phyloP scores from a whole-genome alignment of 2,329 filamentous ascomycete genomes.

The Stemphylium beticola region DNA sequence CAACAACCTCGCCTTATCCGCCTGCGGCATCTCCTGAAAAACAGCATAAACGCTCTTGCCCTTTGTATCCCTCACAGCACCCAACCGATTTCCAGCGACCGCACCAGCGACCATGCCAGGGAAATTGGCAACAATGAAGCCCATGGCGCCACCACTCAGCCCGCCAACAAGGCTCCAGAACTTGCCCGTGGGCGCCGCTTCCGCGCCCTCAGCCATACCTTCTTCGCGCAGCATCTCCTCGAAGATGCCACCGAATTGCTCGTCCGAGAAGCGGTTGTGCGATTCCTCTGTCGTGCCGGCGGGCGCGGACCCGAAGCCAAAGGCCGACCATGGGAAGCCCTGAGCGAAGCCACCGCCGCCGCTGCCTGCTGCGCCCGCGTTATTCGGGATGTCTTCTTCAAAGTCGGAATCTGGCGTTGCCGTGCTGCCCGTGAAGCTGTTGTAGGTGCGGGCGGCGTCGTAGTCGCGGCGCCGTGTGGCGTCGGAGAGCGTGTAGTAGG shows the following conservation, averaged over 20 bases:
- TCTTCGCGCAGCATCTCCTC: conserved; percentile 62
- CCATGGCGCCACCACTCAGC: conserved; percentile 84
- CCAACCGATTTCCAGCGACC: conserved; percentile 90
- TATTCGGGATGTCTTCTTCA: conserved; percentile 58
- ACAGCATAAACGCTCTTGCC: conserved; percentile 96
- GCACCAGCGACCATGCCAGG: conserved; percentile 87
- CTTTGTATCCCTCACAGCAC: conserved; percentile 84
- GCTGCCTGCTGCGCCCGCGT: not conserved
- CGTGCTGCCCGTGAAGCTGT: conserved; percentile 52
- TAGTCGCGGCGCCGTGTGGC: conserved; percentile 78
- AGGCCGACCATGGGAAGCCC: conserved; percentile 79
- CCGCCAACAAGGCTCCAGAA: conserved; percentile 91
- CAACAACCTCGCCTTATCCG: conserved; percentile 79
- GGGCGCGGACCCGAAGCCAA: conserved; percentile 62
- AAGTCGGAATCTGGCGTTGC: conserved; percentile 53
- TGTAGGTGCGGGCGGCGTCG: conserved; percentile 72
- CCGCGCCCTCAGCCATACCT: conserved; percentile 70
- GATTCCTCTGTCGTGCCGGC: conserved; percentile 53
- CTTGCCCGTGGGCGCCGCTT: conserved; percentile 66
- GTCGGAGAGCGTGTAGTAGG: conserved; percentile 91
- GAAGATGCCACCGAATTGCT: conserved; percentile 79
- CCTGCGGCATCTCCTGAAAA: conserved; percentile 85
- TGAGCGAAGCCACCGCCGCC: conserved; percentile 23
- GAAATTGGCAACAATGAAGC: conserved; percentile 94
- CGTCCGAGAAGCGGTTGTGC: conserved; percentile 67